A percentile compares a stretch with the other conserved stretches of the same genome.
These are phyloP conservation scores for Mycena crocata DNA, from an alignment of 768 basidiomycete genomes.

Conservation along the genomic window DNA sequence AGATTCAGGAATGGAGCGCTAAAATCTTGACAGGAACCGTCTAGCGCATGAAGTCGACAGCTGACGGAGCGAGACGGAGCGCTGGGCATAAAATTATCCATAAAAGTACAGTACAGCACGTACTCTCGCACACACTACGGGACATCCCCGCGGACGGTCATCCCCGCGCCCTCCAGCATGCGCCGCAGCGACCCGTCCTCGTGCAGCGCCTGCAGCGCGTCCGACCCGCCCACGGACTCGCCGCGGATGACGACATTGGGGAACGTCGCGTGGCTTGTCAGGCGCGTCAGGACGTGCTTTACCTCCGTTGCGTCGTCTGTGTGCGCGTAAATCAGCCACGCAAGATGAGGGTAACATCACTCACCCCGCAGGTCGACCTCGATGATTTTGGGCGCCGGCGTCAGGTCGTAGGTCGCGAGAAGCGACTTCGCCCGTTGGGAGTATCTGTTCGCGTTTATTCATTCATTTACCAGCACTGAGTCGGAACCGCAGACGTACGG, in stretches of 20 bases:
- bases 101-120: slow-evolving; percentile 32
- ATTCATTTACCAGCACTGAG: not conserved
- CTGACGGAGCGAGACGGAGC: too few relatives aligned
- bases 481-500: slow-evolving; percentile 59
- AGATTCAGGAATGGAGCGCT: too few relatives aligned
- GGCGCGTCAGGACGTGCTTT: slow-evolving; percentile 72
- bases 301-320: slow-evolving; percentile 72
- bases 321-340: slow-evolving; percentile 5
- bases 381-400: slow-evolving; percentile 74
- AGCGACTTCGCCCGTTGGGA: slow-evolving; percentile 73
- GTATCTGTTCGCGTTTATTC: slow-evolving; percentile 52
- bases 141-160: slow-evolving; percentile 45
- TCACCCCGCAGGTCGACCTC: slow-evolving; percentile 81
- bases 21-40: too few relatives aligned
- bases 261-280: slow-evolving; percentile 78
- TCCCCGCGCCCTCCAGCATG: slow-evolving; percentile 61
- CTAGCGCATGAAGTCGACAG: too few relatives aligned
- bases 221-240: slow-evolving; percentile 73
- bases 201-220: slow-evolving; percentile 67
- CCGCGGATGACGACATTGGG: slow-evolving; percentile 80
- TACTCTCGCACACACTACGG: not conserved
- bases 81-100: too few relatives aligned
- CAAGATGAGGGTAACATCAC: slow-evolving; percentile 23
- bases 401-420: slow-evolving; percentile 67
- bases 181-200: slow-evolving; percentile 54